Conservation (phyloP, 495 filamentous ascomycete genomes). For the Thermothielavioides terrestris region DNA sequence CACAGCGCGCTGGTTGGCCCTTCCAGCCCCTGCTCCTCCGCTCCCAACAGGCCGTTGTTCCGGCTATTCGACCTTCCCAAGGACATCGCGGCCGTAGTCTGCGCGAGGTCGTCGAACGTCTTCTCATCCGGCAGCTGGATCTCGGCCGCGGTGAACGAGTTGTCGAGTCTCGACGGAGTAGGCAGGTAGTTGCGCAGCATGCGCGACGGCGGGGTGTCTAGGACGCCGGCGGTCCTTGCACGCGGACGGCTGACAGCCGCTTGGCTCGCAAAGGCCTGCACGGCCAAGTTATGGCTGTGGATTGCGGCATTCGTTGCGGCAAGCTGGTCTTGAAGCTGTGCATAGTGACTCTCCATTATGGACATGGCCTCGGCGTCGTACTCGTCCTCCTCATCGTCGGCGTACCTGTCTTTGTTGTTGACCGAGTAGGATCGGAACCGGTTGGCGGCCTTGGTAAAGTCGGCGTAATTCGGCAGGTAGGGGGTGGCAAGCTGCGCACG, state of each 20-base stretch:
- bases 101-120: slow-evolving; percentile 59
- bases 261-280: slow-evolving; percentile 81
- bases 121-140: slow-evolving; percentile 60
- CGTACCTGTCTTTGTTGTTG: slow-evolving; percentile 97
- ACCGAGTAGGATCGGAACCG: slow-evolving; percentile 95
- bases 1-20: slow-evolving; percentile 87
- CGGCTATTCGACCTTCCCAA: slow-evolving; percentile 54
- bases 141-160: slow-evolving; percentile 72
- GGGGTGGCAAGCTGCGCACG: slow-evolving; percentile 64
- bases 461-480: slow-evolving; percentile 68
- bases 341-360: slow-evolving; percentile 58
- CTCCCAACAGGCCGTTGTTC: slow-evolving; percentile 46
- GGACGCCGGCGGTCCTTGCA: slow-evolving; percentile 73
- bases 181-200: slow-evolving; percentile 72
- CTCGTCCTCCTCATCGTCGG: slow-evolving; percentile 83
- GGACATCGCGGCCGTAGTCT: slow-evolving; percentile 72
- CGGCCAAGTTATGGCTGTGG: slow-evolving; percentile 84
- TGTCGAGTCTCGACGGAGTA: slow-evolving; percentile 74
- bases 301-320: slow-evolving; percentile 86
- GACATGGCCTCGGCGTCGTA: slow-evolving; percentile 66
- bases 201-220: slow-evolving; percentile 72
- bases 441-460: slow-evolving; percentile 69
- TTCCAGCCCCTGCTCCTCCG: slow-evolving; percentile 73
- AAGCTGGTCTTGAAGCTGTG: slow-evolving; percentile 46
- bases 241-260: slow-evolving; percentile 74